Conservation (phyloP, 768 basidiomycete genomes). For the Suillus subaureus region DNA sequence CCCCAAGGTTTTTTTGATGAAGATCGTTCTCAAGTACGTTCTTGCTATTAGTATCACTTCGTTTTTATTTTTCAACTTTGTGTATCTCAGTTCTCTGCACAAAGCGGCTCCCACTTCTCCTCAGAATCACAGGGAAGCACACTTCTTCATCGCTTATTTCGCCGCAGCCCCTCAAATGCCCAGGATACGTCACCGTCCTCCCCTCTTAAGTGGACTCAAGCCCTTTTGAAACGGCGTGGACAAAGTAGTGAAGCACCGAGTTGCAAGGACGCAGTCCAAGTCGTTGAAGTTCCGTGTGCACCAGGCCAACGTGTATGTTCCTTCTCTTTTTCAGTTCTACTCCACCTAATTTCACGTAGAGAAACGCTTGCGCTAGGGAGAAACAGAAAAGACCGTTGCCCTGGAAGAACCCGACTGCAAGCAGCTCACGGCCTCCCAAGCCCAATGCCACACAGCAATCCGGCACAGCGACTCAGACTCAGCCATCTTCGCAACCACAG, state of each 20-base stretch:
- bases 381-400: too few relatives aligned
- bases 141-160: background rate
- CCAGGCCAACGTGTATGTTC: too few relatives aligned
- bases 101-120: background rate
- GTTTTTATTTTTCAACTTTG: background rate
- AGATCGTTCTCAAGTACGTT: too few relatives aligned
- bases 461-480: background rate
- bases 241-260: background rate
- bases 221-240: background rate
- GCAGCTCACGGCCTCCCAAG: background rate
- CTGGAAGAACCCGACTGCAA: background rate
- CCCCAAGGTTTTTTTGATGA: too few relatives aligned
- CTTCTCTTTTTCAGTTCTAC: too few relatives aligned
- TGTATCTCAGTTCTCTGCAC: background rate
- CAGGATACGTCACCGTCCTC: background rate
- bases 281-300: background rate
- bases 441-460: background rate
- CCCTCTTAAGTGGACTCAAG: background rate
- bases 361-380: background rate
- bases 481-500: background rate
- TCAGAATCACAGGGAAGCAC: too few relatives aligned
- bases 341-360: too few relatives aligned
- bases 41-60: background rate
- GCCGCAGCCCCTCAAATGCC: background rate
- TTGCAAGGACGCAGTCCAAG: background rate